These are phyloP conservation scores for Pestalotiopsis sp. DNA, from an alignment of 2,329 filamentous ascomycete species.

Conservation along the genomic window DNA sequence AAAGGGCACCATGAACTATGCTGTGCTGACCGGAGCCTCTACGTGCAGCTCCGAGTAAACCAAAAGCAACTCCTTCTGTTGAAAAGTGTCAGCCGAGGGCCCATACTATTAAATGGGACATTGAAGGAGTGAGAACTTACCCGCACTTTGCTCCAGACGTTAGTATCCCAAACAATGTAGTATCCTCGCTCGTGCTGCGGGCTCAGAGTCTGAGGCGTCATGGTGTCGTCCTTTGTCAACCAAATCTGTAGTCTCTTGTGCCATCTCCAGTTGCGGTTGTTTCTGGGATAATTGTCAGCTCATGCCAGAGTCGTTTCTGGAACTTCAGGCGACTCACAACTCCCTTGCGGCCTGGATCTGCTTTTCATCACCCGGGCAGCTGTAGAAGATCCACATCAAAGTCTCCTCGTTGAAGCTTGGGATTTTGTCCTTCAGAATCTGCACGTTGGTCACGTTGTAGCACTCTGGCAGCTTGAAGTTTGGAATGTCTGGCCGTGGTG, in stretches of 20 bases:
- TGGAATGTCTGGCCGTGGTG: slow-evolving; percentile 59
- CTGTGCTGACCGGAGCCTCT: slow-evolving; percentile 42
- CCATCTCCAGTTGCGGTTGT: slow-evolving; percentile 69
- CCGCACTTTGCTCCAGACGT: slow-evolving; percentile 64
- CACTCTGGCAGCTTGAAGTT: slow-evolving; percentile 65
- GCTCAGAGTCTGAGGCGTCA: slow-evolving; percentile 63
- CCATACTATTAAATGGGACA: neutral
- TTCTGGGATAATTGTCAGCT: slow-evolving; percentile 41
- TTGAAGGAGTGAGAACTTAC: slow-evolving; percentile 37
- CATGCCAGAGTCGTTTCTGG: neutral
- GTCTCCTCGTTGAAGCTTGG: slow-evolving; percentile 70
- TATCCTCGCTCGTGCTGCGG: slow-evolving; percentile 65
- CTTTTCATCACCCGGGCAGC: slow-evolving; percentile 63
- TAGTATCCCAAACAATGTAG: slow-evolving; percentile 68
- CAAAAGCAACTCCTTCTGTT: slow-evolving; percentile 61
- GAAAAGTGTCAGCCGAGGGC: neutral
- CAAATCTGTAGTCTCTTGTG: slow-evolving; percentile 69
- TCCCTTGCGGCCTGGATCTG: slow-evolving; percentile 66
- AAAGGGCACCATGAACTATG: neutral
- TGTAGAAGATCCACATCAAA: slow-evolving; percentile 72
- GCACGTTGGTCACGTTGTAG: slow-evolving; percentile 68
- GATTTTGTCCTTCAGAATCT: slow-evolving; percentile 67
- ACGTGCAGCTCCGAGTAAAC: slow-evolving; percentile 58
- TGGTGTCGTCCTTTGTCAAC: slow-evolving; percentile 69
- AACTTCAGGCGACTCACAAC: slow-evolving; percentile 47